Base-by-base conservation (phyloP, 2,329 filamentous ascomycete genomes). In the Gnomoniopsis smithogilvyi region DNA sequence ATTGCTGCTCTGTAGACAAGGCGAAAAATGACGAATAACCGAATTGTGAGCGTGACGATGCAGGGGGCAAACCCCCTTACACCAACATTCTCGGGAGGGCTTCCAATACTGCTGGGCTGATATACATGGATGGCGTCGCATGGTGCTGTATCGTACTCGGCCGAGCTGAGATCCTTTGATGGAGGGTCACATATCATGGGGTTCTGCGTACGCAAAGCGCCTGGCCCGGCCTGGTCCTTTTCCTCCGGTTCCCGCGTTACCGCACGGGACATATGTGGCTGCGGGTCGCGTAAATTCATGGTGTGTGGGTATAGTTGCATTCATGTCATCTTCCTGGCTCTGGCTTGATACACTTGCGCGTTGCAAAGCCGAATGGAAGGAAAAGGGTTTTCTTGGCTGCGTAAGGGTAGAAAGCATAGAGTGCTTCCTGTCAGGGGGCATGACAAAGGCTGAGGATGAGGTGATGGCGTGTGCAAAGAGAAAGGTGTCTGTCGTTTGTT, bases 51-150 rank as follows among this genome's bases (percentile, higher is more conserved):
- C 36, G 17, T 41, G 36, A 46, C 38, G 22, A 52, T 52, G 50
- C 50, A 52, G 50, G 50, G 50, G 50, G 49, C 21, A 41, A 41
- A n/a, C 50, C 24, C 50, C 24, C 21, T 22, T 26, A 22, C 50
- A 41, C 50, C 24, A 26, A 41, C 50, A 41, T 26, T 36, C 50
- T 52, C 36, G 34, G 22, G 22, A 36, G 10, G 34, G 43, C n/a
- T 43, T 17, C 50, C 34, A 14, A 26, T 30, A 22, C 50, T 36
- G 2, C 7, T n/a, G 49, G 30, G 47, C 26, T 57, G 38, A 45
- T 54, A 54, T 54, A 43, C 43, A 54, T 21, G 52, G 47, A 47
- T 54, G 41, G 52, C 21, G n/a, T 46, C 43, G 26, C 26, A 30
- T 30, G 26, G 26, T 30, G 26, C 26, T 30, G 43, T 46, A 22